Percentiles rank a stretch among this genome's conserved stretches.
Evolutionary conservation across 1,139 yeast species (phyloP).

Genomic region (Nadsonia commutata): DNA sequence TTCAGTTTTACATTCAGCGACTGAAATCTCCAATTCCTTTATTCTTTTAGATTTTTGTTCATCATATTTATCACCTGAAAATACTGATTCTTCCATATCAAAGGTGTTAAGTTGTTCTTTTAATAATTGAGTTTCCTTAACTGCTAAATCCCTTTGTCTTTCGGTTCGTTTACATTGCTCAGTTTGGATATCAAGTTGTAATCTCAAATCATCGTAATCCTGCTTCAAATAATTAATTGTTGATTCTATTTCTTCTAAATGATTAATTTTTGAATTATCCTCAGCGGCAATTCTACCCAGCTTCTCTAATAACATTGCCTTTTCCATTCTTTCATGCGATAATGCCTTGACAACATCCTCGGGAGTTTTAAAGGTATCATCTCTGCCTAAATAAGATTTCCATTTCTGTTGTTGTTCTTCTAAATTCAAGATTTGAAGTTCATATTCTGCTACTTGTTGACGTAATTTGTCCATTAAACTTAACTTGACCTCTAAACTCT

Average conservation of each 20-base stretch:
- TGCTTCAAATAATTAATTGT: conserved; percentile 26
- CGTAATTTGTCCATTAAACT: conserved; percentile 31
- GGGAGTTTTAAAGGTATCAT: conserved; percentile 19
- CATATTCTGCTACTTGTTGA: conserved; percentile 34
- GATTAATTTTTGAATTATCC: conserved; percentile 17
- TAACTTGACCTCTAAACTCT: conserved; percentile 29
- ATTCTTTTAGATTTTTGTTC: conserved; percentile 19
- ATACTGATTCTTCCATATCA: conserved; percentile 21
- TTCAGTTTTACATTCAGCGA: conserved; percentile 45
- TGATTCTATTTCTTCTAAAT: conserved; percentile 14
- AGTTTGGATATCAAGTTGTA: conserved; percentile 21
- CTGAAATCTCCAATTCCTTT: conserved; percentile 33
- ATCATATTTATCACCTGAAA: conserved; percentile 13
- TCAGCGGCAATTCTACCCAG: conserved; percentile 23
- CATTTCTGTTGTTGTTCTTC: conserved; percentile 30
- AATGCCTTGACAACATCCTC: conserved; percentile 22
- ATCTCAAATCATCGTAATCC: conserved; percentile 24
- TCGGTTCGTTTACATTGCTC: conserved; percentile 32
- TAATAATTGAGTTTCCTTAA: conserved; percentile 47
- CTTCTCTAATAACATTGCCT: conserved; percentile 19
- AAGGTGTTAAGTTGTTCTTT: conserved; percentile 32
- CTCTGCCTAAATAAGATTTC: conserved; percentile 19
- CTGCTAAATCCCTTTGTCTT: conserved; percentile 38
- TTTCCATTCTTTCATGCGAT: conserved; percentile 21
- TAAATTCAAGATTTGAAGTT: conserved; percentile 37